Conservation (phyloP, 1,284 basidiomycete species). For the Sparassis latifolia region DNA sequence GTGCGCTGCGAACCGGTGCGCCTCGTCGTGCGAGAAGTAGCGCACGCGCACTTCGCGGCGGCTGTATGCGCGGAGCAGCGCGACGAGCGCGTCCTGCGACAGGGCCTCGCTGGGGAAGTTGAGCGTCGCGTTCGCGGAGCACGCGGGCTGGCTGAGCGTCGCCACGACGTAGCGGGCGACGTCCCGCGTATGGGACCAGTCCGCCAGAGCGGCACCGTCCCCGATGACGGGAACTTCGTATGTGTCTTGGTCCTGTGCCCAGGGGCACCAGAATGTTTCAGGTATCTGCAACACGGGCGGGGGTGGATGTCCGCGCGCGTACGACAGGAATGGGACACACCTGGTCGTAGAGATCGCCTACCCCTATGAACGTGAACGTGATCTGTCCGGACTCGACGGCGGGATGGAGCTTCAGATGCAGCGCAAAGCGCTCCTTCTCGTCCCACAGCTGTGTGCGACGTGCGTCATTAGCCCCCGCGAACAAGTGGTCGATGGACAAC, state of each 20-base stretch:
- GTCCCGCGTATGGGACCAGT: conserved; percentile 7
- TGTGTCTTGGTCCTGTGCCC: conserved; percentile 4
- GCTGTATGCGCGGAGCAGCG: conserved; percentile 6
- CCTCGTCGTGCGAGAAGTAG: conserved; percentile 6
- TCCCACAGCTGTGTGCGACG: conserved; percentile 5
- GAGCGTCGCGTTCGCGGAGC: conserved; percentile 6
- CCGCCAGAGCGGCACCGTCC: conserved; percentile 3
- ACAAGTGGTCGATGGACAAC: neutral
- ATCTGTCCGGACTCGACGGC: conserved; percentile 6
- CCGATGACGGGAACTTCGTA: conserved; percentile 8
- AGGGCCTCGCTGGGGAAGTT: conserved; percentile 9
- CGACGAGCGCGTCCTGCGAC: conserved; percentile 6
- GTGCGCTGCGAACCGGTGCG: conserved; percentile 4
- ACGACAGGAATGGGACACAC: neutral
- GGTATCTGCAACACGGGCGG: neutral
- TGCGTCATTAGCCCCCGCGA: neutral
- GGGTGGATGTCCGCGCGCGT: neutral
- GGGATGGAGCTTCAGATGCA: conserved; percentile 5
- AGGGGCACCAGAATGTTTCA: conserved; percentile 9
- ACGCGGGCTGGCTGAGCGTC: conserved; percentile 5
- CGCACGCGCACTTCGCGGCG: conserved; percentile 3
- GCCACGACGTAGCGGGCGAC: conserved; percentile 8
- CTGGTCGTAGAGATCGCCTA: conserved; percentile 8
- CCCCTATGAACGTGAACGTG: conserved; percentile 8
- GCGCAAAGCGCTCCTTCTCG: conserved; percentile 5